A percentile compares a stretch with the other conserved stretches of the same genome.
phyloP scores from a whole-genome alignment of 169 alveolate species.

The Cyclospora cayetanensis region DNA sequence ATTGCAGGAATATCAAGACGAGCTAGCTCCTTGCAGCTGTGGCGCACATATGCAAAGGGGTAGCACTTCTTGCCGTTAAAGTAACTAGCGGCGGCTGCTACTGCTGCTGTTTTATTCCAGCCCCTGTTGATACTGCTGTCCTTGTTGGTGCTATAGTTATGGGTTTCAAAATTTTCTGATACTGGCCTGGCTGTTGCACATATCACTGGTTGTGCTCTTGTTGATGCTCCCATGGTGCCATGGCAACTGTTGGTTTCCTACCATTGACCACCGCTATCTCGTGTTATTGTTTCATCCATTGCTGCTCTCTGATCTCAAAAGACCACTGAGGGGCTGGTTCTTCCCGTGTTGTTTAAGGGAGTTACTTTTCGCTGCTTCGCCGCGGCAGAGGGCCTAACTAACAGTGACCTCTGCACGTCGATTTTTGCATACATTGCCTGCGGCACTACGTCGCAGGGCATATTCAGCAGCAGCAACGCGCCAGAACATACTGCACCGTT shows the following conservation, averaged over 20 bases:
- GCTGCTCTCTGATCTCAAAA: not conserved
- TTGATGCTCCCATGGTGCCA: no score
- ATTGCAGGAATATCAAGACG: no score
- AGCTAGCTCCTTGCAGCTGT: not conserved
- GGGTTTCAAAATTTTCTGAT: not conserved
- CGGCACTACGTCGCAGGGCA: not conserved
- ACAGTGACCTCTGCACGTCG: not conserved
- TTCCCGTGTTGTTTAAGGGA: constrained; percentile 20
- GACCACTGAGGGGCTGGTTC: not conserved
- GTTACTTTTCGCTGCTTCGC: not conserved
- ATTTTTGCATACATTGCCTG: constrained; percentile 18
- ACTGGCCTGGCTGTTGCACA: not conserved
- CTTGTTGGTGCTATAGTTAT: not conserved
- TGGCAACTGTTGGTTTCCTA: not conserved
- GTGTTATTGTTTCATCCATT: not conserved
- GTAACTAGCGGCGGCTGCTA: not conserved
- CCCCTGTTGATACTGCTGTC: not conserved
- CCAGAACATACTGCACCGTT: not conserved
- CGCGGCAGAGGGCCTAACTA: not conserved
- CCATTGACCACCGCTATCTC: not conserved
- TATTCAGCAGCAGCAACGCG: constrained; percentile 38
- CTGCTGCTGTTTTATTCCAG: not conserved
- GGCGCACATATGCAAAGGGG: not conserved
- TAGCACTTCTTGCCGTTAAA: not conserved
- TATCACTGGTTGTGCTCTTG: not conserved